Conservation (phyloP, 176 grass and related monocot genomes). For the Puccinellia tenuiflora region DNA sequence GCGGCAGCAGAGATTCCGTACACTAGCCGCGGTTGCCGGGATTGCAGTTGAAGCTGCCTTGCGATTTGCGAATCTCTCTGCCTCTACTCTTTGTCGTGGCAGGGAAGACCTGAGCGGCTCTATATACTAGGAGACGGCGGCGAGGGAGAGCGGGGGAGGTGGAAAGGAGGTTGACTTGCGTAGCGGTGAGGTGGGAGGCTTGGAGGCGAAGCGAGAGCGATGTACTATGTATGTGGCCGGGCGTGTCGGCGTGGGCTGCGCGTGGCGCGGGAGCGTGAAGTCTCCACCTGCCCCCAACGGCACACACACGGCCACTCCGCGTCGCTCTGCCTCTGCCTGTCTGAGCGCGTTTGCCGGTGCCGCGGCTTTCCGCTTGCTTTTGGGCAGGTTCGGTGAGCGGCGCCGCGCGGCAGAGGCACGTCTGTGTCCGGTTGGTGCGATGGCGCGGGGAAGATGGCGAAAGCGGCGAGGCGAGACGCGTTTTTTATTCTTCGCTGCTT, state of each 20-base stretch:
- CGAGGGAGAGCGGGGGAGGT: not conserved
- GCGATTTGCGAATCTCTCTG: not conserved
- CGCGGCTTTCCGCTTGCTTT: constrained; percentile 28
- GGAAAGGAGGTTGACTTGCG: constrained; percentile 25
- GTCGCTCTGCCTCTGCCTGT: not conserved
- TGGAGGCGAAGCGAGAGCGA: constrained; percentile 2
- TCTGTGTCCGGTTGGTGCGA: constrained; percentile 18
- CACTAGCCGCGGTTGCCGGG: not conserved
- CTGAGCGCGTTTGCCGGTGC: too few relatives aligned
- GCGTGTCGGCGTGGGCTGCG: not conserved
- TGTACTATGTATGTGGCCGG: not conserved
- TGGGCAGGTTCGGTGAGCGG: not conserved
- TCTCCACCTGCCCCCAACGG: constrained; percentile 40
- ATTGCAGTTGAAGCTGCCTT: not conserved
- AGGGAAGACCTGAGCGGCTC: not conserved
- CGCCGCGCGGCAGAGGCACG: not conserved
- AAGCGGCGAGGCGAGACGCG: not conserved
- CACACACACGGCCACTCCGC: not conserved
- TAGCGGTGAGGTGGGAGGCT: not conserved
- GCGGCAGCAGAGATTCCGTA: not conserved
- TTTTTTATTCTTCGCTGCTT: not conserved
- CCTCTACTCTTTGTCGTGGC: not conserved
- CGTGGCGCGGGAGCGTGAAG: constrained; percentile 34
- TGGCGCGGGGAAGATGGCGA: not conserved
- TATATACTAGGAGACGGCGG: constrained; percentile 14